These are phyloP conservation scores for Hyaloscypha hepaticicola DNA, from an alignment of 495 filamentous ascomycete species.

Conservation along the genomic window DNA sequence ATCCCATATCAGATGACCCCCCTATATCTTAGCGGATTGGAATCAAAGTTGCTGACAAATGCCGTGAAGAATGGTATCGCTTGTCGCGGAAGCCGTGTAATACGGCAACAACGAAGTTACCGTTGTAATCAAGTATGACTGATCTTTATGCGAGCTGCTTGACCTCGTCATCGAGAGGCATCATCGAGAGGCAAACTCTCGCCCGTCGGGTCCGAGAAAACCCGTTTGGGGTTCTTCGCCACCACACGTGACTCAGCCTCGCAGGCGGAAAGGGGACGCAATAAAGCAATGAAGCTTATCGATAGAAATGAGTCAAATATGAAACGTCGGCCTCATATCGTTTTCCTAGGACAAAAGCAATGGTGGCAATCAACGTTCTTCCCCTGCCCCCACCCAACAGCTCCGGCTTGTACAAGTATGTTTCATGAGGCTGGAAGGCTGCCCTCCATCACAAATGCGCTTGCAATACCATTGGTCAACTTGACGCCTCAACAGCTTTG, in stretches of 20 bases:
- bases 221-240: conserved; percentile 15
- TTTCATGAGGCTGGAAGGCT: conserved; percentile 18
- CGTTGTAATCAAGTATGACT: not conserved
- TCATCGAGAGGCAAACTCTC: not conserved
- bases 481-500: conserved; percentile 11
- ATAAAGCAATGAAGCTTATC: not conserved
- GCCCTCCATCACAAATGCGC: conserved; percentile 1
- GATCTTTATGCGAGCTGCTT: not conserved
- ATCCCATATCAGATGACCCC: not conserved
- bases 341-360: not conserved
- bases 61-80: not conserved
- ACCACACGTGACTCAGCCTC: conserved; percentile 15
- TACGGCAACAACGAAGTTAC: not conserved
- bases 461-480: conserved; percentile 7
- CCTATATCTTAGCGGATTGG: not conserved
- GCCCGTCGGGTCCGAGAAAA: not conserved
- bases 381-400: not conserved
- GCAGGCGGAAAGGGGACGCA: not conserved
- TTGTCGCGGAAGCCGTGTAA: not conserved
- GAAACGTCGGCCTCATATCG: not conserved
- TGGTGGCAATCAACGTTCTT: not conserved
- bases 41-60: conserved; percentile 2
- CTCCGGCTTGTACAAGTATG: conserved; percentile 1
- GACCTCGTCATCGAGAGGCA: not conserved
- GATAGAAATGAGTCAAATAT: conserved; percentile 2